These are phyloP conservation scores for Tuber magnatum DNA, from an alignment of 495 filamentous ascomycete species.

Conservation along the genomic window DNA sequence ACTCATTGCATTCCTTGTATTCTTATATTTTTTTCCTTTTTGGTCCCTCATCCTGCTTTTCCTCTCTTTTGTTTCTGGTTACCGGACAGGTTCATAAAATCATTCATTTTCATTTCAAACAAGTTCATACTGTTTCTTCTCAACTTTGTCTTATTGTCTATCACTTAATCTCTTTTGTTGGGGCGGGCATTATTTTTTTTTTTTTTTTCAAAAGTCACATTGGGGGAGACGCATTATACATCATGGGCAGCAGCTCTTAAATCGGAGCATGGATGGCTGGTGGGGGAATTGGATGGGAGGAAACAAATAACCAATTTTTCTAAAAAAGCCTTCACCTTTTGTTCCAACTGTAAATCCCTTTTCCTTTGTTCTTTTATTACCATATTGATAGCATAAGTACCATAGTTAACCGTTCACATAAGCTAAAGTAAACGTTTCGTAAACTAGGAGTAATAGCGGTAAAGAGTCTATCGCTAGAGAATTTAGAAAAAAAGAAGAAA, in stretches of 20 bases:
- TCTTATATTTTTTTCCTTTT: not conserved
- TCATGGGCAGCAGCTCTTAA: not conserved
- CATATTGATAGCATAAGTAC: not conserved
- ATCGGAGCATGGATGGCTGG: not conserved
- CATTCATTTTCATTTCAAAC: not conserved
- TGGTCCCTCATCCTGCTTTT: not conserved
- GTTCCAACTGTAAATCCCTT: not conserved
- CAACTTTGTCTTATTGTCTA: not conserved
- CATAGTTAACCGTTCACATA: not conserved
- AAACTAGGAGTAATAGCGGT: not conserved
- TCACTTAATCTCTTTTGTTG: not conserved
- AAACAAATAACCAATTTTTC: not conserved
- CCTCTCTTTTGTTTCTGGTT: not conserved
- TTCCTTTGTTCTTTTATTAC: not conserved
- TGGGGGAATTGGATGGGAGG: not conserved
- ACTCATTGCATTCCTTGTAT: not conserved
- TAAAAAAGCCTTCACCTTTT: not conserved
- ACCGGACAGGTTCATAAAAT: not conserved
- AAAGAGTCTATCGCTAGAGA: not conserved
- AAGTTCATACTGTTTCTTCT: not conserved
- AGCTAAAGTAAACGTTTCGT: not conserved
- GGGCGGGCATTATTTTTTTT: not conserved
- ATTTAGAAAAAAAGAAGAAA: not conserved
- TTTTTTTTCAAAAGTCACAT: not conserved
- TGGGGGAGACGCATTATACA: not conserved